Base-by-base conservation (phyloP, 176 grass and related monocot genomes). In the Juncus effusus region DNA sequence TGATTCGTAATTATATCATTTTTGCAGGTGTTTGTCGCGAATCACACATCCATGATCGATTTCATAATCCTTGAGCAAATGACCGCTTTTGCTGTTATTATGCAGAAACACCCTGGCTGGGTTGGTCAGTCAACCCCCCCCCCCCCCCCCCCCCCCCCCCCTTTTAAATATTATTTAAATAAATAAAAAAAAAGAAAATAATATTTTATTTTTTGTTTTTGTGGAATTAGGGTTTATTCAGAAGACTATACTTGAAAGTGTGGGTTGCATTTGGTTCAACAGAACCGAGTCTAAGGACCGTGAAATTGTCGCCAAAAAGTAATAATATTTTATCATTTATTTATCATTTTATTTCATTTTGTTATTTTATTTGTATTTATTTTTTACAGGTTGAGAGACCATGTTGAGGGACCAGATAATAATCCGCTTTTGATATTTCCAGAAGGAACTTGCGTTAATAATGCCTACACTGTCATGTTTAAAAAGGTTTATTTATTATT, bases 21-120 rank as follows among this genome's bases (percentile, higher is more conserved):
- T 73, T 55, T 75, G 75, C 77, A 97, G 87, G 93, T 97, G 38
- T 97, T 92, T 84, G 88, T 92, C 72, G 93, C 93, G 65, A 97
- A 97, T 63, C 93, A 97, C 76, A 97, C 88, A 67, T 97, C 94
- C 0, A 97, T 97, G 93, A 97, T 97, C 36, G 93, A 97, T 82
- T 97, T 97, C 73, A 92, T 97, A 83, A 89, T 97, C 83, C 69
- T 97, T 72, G 93, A 97, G 72, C 93, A 97, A 68, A 97, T 97
- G 93, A 92, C 93, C 60, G 88, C 93, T 77, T 97, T 97, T 97
- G 88, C 93, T 69, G 93, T 97, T 67, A 97, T 97, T 64, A 97
- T 97, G 93, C 93, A 97, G 60, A 97, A 97, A 60, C 93, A 97
- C 88, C 93, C 88, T 76, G 93, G 93, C 79, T 92, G 93, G 93